Conservation (phyloP, 192 early-diverging fungal species). For the Backusella mclennaniae region DNA sequence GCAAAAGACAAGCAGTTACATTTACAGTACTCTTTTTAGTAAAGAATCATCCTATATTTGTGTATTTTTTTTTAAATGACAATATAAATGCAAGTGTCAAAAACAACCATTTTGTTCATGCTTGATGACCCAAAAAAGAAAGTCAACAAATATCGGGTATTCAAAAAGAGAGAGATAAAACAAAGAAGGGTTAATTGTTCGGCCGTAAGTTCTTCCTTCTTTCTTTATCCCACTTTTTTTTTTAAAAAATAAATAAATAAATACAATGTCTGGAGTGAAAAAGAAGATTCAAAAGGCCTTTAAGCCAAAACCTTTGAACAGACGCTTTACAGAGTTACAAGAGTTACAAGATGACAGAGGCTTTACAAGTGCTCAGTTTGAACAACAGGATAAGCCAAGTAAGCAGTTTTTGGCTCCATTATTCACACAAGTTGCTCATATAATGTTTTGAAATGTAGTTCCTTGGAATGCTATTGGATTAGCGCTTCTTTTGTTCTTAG, state of each 20-base stretch:
- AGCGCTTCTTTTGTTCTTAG: slow-evolving; percentile 41
- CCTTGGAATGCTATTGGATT: slow-evolving; percentile 58
- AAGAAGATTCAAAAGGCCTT: slow-evolving; percentile 16
- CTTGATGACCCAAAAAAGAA: neutral
- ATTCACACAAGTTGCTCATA: no score
- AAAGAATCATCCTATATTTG: no score
- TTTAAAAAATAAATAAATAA: neutral
- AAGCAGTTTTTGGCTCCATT: neutral
- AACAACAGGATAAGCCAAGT: slow-evolving; percentile 23
- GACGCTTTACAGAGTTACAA: neutral
- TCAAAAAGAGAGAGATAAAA: neutral
- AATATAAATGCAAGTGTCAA: no score
- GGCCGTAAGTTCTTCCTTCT: neutral
- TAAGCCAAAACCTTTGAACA: neutral
- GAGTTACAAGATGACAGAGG: slow-evolving; percentile 31
- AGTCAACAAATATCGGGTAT: neutral
- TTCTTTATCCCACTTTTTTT: neutral
- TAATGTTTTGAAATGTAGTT: slow-evolving; percentile 23
- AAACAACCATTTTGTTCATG: no score
- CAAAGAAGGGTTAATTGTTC: neutral
- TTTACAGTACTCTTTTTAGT: no score
- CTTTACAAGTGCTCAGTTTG: slow-evolving; percentile 31
- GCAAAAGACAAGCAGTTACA: no score
- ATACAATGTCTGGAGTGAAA: neutral
- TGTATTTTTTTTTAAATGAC: no score